Evolutionary conservation across 1,284 basidiomycete genomes (phyloP), one percentile per base, ranked within the genome.

Genomic region (Sutorius eximius): DNA sequence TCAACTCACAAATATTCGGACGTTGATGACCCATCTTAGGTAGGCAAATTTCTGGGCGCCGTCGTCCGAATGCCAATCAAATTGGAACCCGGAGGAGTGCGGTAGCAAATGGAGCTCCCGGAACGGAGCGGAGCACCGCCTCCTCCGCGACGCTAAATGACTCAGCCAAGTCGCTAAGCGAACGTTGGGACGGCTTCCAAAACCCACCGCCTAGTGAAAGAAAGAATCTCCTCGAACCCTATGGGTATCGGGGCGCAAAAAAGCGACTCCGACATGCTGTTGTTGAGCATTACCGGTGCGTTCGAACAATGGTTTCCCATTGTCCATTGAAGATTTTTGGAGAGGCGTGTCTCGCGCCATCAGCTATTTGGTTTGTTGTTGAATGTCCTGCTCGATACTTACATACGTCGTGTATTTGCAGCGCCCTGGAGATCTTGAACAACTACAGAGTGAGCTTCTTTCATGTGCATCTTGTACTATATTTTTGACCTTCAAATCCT

Each of bases 251-350:
- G 41, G 78, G 84, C 46, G 93, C 94, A 33, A 93, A 90, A 73
- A 87, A 86, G 70, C 86, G 85, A 63, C 76, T 98, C 53, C 89
- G 90, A 67, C 86, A 82, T 48, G 95, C 94, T 1, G 82, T 93
- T 3, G 63, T 89, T 52, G 95, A 97, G 66, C 91, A 91, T 70
- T 95, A 97, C 73, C 83, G 89, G 82, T 88, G 69, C 48, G 67
- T 69, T 51, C 22, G 12, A 27, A 38, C 3, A 16, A 29, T 38
- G 2, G 8, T 43, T 9, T 61, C 45, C 29, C 16, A 34, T 34
- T 34, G 3, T 22, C 30, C 20, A 13, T 45, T 37, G 29, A n/a
- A 20, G 46, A 15, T 29, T 32, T 1, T 27, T 18, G 11, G 36
- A 16, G 30, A 22, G 15, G 13, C 20, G 12, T 38, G 36, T 38